Conservation (phyloP, 306 rosid genomes). For the Medicago ruthenica region DNA sequence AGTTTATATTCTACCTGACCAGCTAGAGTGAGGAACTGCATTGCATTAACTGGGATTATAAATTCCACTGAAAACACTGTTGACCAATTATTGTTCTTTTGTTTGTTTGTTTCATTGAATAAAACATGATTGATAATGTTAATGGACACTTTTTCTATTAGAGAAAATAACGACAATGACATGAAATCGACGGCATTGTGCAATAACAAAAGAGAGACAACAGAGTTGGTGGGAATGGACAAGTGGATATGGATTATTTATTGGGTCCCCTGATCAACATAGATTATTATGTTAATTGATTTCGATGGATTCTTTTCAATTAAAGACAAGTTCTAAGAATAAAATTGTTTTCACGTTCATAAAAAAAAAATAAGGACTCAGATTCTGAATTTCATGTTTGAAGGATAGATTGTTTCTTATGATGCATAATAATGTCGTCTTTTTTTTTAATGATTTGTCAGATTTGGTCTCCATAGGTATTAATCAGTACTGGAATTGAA, state of each 20-base stretch:
- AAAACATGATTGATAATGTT: constrained; percentile 16
- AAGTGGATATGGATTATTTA: not conserved
- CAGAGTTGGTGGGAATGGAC: constrained; percentile 23
- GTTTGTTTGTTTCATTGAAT: not conserved
- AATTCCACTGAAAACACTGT: not conserved
- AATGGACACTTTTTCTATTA: not conserved
- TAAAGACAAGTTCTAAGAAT: not conserved
- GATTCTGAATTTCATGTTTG: not conserved
- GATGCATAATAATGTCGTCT: not conserved
- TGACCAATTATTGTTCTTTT: constrained; percentile 14
- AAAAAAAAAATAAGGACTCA: not conserved
- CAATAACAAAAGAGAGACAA: not conserved
- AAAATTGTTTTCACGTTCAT: not conserved
- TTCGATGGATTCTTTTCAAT: not conserved
- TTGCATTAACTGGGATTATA: not conserved
- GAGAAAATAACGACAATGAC: constrained; percentile 19
- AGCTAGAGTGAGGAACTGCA: not conserved
- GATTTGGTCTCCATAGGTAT: not conserved
- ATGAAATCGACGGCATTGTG: not conserved
- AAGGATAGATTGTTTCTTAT: not conserved
- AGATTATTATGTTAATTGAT: not conserved
- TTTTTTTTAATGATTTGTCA: not conserved
- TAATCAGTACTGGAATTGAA: not conserved
- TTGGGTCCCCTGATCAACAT: not conserved
- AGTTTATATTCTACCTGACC: not conserved